Evolutionary conservation across 192 early-diverging fungal genomes (phyloP).

Genomic region (Umbelopsis ramanniana): DNA sequence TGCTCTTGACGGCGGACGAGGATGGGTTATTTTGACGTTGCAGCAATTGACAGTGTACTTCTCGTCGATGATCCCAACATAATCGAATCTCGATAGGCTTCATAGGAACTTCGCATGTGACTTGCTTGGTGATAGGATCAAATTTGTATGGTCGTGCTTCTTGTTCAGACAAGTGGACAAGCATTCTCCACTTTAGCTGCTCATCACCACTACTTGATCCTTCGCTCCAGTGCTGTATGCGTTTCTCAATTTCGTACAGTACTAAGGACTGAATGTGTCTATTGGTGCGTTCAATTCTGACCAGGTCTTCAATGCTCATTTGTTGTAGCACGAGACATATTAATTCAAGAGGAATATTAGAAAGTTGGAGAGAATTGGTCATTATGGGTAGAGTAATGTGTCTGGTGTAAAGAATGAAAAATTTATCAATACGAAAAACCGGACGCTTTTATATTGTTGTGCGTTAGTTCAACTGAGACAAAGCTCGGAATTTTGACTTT

Average conservation of each 20-base stretch:
- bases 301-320: conserved; percentile 24
- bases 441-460: background rate
- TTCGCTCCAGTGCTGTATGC: background rate
- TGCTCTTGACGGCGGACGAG: background rate
- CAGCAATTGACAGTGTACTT: conserved; percentile 29
- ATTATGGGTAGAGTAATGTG: background rate
- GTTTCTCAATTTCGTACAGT: conserved; percentile 25
- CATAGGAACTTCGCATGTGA: conserved; percentile 30
- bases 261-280: conserved; percentile 26
- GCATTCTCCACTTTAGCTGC: conserved; percentile 7
- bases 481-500: conserved; percentile 8
- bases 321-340: conserved; percentile 22
- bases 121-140: conserved; percentile 30
- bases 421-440: background rate
- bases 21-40: background rate
- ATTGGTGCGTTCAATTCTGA: conserved; percentile 24
- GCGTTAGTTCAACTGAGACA: background rate
- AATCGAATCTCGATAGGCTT: conserved; percentile 32
- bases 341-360: conserved; percentile 25
- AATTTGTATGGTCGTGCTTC: conserved; percentile 27
- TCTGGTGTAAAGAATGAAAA: background rate
- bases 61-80: conserved; percentile 38
- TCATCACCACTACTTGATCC: conserved; percentile 7
- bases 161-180: conserved; percentile 35
- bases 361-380: background rate